Conservation (phyloP, 163 green algal genomes). For the Volvox carteri region DNA sequence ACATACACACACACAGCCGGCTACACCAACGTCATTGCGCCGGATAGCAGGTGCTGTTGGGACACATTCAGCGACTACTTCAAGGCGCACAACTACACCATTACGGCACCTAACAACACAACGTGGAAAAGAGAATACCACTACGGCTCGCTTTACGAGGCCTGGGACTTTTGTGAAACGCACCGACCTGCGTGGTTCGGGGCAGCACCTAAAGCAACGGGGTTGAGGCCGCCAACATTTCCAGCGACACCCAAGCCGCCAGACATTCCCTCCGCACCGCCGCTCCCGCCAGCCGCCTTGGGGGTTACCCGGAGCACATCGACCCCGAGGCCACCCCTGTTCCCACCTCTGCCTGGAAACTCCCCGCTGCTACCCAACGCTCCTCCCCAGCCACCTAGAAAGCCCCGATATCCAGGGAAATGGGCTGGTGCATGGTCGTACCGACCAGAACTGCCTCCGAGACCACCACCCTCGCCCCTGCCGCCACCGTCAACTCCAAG, state of each 20-base stretch:
- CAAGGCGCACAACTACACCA: not conserved
- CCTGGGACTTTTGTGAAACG: not conserved
- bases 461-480: not conserved
- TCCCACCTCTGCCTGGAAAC: not conserved
- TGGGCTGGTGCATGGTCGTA: not conserved
- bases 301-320: not conserved
- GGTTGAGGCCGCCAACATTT: not conserved
- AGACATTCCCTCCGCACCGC: not conserved
- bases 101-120: not conserved
- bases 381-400: not conserved
- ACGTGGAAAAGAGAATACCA: not conserved
- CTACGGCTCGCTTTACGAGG: not conserved
- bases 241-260: not conserved
- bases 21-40: slow-evolving; percentile 30
- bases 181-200: too few relatives aligned
- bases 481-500: not conserved
- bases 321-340: not conserved
- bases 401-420: not conserved
- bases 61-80: not conserved
- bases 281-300: not conserved
- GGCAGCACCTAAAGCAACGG: not conserved
- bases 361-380: not conserved
- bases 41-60: slow-evolving; percentile 48
- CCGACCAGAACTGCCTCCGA: not conserved
- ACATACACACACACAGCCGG: not conserved